Evolutionary conservation across 1,284 basidiomycete species (phyloP).

Genomic region (Cryptococcus hybrid): DNA sequence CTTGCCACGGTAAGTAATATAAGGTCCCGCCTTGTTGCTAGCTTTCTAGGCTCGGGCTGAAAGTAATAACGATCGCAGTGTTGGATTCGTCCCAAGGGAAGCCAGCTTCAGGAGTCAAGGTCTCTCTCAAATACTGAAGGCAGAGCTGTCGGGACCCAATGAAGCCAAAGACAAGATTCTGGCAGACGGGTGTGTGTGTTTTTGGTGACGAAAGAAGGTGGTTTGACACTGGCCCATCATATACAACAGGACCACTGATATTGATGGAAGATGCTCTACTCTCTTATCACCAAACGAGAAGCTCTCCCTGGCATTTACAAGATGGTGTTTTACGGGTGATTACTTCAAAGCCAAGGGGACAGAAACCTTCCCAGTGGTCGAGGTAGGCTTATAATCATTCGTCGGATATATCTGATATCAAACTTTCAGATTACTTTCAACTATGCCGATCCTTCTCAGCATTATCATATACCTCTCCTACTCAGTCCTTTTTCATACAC

Average conservation of each 20-base stretch:
- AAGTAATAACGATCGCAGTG: conserved; percentile 54
- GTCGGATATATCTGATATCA: neutral
- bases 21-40: neutral
- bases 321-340: conserved; percentile 70
- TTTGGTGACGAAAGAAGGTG: too few species aligned
- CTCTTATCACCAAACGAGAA: conserved; percentile 58
- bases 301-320: conserved; percentile 70
- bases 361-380: conserved; percentile 68
- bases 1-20: conserved; percentile 69
- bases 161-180: too few species aligned
- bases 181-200: conserved; percentile 12
- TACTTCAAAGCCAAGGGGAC: conserved; percentile 69
- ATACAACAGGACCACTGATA: too few species aligned
- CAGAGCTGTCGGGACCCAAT: too few species aligned
- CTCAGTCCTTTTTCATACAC: conserved; percentile 92
- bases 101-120: conserved; percentile 67
- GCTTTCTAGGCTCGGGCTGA: neutral
- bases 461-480: conserved; percentile 87
- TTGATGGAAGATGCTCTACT: conserved; percentile 58
- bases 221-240: too few species aligned
- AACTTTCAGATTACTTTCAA: conserved; percentile 67
- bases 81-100: conserved; percentile 79
- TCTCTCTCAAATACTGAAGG: conserved; percentile 53
- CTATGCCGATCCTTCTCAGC: conserved; percentile 66
- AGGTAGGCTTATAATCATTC: conserved; percentile 16